phyloP scores from a whole-genome alignment of 345 rosid species.

The Pistacia vera region DNA sequence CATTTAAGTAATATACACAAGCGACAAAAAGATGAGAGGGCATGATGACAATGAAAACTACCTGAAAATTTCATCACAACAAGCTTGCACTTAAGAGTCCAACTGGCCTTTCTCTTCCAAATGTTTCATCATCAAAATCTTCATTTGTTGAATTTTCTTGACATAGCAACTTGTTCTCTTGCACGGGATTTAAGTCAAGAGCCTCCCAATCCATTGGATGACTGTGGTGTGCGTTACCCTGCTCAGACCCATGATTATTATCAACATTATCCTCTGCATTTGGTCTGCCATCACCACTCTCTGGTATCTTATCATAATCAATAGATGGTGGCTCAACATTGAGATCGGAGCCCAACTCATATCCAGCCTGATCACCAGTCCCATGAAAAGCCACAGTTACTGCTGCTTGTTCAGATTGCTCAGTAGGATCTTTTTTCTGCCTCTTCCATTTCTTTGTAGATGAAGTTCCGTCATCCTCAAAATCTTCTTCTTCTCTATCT shows the following conservation, averaged over 20 bases:
- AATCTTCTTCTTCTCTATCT: slow-evolving; percentile 99
- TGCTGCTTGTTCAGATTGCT: slow-evolving; percentile 76
- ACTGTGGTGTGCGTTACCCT: slow-evolving; percentile 38
- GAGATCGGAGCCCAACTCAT: slow-evolving; percentile 69
- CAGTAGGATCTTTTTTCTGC: slow-evolving; percentile 85
- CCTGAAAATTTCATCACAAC: slow-evolving; percentile 53
- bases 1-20: slow-evolving; percentile 12
- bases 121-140: slow-evolving; percentile 81
- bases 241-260: slow-evolving; percentile 38
- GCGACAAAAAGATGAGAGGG: not conserved
- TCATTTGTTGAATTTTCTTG: slow-evolving; percentile 88
- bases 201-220: slow-evolving; percentile 66
- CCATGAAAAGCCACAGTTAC: slow-evolving; percentile 67
- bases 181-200: slow-evolving; percentile 46
- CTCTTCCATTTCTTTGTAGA: slow-evolving; percentile 99
- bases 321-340: slow-evolving; percentile 55
- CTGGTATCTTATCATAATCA: slow-evolving; percentile 50
- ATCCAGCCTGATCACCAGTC: slow-evolving; percentile 60
- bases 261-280: slow-evolving; percentile 54
- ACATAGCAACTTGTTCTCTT: slow-evolving; percentile 65
- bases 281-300: slow-evolving; percentile 49
- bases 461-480: slow-evolving; percentile 99
- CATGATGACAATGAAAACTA: slow-evolving; percentile 29
- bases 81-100: slow-evolving; percentile 55
- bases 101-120: slow-evolving; percentile 47